Conservation (phyloP, 768 basidiomycete species). For the Phylloporus sp. region DNA sequence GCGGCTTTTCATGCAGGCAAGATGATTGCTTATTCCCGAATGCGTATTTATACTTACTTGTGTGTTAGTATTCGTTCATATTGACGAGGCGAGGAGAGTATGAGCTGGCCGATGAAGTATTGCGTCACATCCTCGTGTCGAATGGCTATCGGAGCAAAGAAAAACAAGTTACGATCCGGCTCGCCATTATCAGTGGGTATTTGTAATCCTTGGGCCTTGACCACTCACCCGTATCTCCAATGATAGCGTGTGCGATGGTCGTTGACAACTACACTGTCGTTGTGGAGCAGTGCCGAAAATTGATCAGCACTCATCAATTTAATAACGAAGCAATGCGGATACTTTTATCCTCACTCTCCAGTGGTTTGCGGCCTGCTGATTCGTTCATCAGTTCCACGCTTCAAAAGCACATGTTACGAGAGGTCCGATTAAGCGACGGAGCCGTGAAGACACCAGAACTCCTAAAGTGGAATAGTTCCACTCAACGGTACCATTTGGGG, state of each 20-base stretch:
- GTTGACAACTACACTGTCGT: slow-evolving; percentile 53
- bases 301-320: slow-evolving; percentile 76
- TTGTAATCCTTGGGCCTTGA: background rate
- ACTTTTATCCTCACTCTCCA: slow-evolving; percentile 66
- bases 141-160: slow-evolving; percentile 64
- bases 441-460: slow-evolving; percentile 60
- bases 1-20: slow-evolving; percentile 77
- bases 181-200: slow-evolving; percentile 67
- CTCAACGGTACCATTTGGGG: slow-evolving; percentile 53
- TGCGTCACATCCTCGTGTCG: slow-evolving; percentile 71
- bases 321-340: slow-evolving; percentile 84
- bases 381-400: slow-evolving; percentile 74
- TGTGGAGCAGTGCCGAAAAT: slow-evolving; percentile 72
- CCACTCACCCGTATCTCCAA: background rate
- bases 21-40: background rate
- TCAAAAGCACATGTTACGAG: slow-evolving; percentile 81
- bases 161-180: slow-evolving; percentile 65
- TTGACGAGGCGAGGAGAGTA: slow-evolving; percentile 61
- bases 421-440: slow-evolving; percentile 65
- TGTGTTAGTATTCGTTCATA: slow-evolving; percentile 68
- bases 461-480: slow-evolving; percentile 57
- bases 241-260: slow-evolving; percentile 67
- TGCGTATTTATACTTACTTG: slow-evolving; percentile 5
- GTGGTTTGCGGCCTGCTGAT: slow-evolving; percentile 67
- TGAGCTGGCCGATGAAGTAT: slow-evolving; percentile 66